Evolutionary conservation across 2,329 filamentous ascomycete species (phyloP).

Genomic region (Blumeria graminis): DNA sequence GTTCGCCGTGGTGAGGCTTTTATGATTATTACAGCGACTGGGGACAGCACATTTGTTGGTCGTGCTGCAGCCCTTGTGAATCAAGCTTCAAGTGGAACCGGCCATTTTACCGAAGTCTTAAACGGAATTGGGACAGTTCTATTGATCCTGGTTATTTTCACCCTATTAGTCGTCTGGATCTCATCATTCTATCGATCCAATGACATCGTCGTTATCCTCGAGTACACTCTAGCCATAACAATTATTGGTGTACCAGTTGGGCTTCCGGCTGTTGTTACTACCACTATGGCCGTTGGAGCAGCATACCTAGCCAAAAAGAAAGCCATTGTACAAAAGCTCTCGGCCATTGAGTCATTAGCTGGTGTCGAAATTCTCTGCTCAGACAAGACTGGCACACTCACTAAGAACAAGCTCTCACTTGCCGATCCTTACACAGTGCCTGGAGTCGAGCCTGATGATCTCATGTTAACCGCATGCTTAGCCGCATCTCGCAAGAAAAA

Average conservation of each 20-base stretch:
- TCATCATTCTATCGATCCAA: slow-evolving; percentile 76
- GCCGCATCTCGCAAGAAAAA: slow-evolving; percentile 87
- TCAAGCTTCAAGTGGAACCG: slow-evolving; percentile 45
- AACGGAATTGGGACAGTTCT: slow-evolving; percentile 69
- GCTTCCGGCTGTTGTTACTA: slow-evolving; percentile 81
- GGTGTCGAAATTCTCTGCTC: slow-evolving; percentile 88
- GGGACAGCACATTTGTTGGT: slow-evolving; percentile 78
- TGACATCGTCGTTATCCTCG: slow-evolving; percentile 50
- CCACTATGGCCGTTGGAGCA: slow-evolving; percentile 83
- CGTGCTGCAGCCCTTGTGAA: slow-evolving; percentile 69
- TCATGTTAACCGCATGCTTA: slow-evolving; percentile 79
- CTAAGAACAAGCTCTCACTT: slow-evolving; percentile 81
- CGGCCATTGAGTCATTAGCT: slow-evolving; percentile 74
- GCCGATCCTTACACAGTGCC: slow-evolving; percentile 63
- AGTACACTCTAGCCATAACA: slow-evolving; percentile 71
- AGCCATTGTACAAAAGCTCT: slow-evolving; percentile 82
- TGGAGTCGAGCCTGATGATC: slow-evolving; percentile 64
- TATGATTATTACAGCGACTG: slow-evolving; percentile 59
- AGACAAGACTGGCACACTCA: slow-evolving; percentile 82
- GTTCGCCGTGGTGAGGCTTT: slow-evolving; percentile 81
- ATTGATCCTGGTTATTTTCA: slow-evolving; percentile 57
- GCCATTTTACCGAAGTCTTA: slow-evolving; percentile 79
- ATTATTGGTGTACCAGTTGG: slow-evolving; percentile 84
- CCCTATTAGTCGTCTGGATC: slow-evolving; percentile 63
- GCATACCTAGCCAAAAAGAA: slow-evolving; percentile 80